Percentiles rank a stretch among this genome's conserved stretches.
Evolutionary conservation across 108 stramenopile species (phyloP).

Genomic region (Aurantiochytrium sp.): DNA sequence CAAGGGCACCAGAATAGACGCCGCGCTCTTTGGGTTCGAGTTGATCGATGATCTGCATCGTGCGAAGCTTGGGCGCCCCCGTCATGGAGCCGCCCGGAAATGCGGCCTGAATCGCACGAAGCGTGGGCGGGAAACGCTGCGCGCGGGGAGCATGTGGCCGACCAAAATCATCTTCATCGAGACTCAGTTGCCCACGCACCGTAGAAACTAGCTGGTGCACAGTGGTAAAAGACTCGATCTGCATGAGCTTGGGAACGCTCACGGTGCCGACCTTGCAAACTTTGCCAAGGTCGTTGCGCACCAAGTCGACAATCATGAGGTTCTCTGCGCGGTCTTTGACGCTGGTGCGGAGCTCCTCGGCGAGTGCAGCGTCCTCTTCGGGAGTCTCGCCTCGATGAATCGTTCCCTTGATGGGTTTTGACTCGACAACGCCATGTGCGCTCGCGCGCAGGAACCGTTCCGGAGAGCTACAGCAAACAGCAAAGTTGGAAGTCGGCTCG

Average conservation of each 20-base stretch:
- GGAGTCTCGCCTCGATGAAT: constrained; percentile 49
- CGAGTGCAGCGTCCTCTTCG: constrained; percentile 30
- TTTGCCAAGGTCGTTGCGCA: constrained; percentile 84
- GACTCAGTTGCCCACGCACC: constrained; percentile 59
- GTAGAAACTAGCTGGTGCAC: constrained; percentile 93
- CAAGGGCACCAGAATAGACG: constrained; percentile 81
- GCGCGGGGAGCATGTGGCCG: not conserved
- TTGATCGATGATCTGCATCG: constrained; percentile 73
- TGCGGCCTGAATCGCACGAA: constrained; percentile 70
- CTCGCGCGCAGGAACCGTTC: constrained; percentile 79
- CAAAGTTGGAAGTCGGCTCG: constrained; percentile 25
- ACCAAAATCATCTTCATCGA: constrained; percentile 21
- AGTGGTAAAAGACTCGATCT: constrained; percentile 85
- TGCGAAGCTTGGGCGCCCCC: constrained; percentile 89
- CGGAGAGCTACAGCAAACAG: constrained; percentile 85
- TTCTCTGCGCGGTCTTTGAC: constrained; percentile 83
- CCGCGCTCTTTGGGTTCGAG: constrained; percentile 70
- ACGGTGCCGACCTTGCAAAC: constrained; percentile 78
- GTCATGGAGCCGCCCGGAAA: constrained; percentile 98
- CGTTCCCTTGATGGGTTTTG: constrained; percentile 96
- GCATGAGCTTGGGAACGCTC: constrained; percentile 80
- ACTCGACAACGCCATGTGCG: constrained; percentile 54
- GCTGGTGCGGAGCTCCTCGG: constrained; percentile 46
- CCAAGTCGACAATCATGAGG: constrained; percentile 94
- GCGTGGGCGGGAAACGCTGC: not conserved